These are phyloP conservation scores for Jatropha multifida DNA, from an alignment of 441 rosid species.

Conservation along the genomic window DNA sequence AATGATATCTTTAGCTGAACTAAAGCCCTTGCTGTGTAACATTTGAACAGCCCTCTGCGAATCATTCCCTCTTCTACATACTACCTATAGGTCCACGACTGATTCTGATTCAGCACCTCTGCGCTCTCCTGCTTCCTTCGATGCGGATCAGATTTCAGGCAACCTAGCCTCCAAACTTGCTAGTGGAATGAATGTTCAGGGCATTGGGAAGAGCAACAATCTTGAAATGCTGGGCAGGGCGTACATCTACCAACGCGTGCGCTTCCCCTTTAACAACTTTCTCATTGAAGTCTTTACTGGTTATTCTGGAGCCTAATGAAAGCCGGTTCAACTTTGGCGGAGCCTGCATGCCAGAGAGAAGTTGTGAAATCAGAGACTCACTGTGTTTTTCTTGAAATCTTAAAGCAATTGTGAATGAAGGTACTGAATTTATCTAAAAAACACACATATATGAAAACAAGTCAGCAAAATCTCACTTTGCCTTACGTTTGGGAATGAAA, in stretches of 20 bases:
- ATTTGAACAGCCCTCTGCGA: constrained; percentile 84
- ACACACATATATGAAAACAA: no score
- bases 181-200: constrained; percentile 69
- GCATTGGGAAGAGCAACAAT: constrained; percentile 82
- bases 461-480: neutral
- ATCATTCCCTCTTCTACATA: constrained; percentile 88
- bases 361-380: no score
- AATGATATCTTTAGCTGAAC: constrained; percentile 64
- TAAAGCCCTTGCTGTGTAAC: constrained; percentile 57
- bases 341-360: constrained; percentile 34
- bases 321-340: constrained; percentile 64
- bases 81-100: constrained; percentile 49
- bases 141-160: constrained; percentile 58
- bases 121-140: constrained; percentile 42
- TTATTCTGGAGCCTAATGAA: constrained; percentile 60
- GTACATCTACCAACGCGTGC: constrained; percentile 69
- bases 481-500: neutral
- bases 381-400: neutral
- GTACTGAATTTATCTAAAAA: neutral
- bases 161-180: constrained; percentile 60
- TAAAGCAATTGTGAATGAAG: neutral
- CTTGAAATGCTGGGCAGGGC: constrained; percentile 83
- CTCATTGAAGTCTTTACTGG: constrained; percentile 56
- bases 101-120: constrained; percentile 23
- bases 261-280: constrained; percentile 48